These are phyloP conservation scores for Populus simonii DNA, from an alignment of 345 rosid genomes.

Conservation along the genomic window DNA sequence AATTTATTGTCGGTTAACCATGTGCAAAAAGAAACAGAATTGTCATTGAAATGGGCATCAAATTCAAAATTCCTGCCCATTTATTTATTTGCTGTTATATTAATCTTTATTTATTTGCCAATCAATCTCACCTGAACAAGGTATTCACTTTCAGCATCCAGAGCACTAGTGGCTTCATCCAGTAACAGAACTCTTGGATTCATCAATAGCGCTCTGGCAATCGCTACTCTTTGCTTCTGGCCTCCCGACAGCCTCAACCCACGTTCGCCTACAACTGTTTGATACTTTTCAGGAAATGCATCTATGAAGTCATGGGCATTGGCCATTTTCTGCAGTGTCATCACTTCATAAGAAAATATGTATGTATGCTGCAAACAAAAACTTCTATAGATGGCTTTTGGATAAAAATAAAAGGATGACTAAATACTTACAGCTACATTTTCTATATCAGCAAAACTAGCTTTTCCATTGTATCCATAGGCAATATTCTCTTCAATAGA, in stretches of 20 bases:
- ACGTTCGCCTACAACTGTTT: constrained; percentile 83
- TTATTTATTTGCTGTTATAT: too few relatives aligned
- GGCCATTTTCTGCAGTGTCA: constrained; percentile 75
- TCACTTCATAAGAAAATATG: not conserved
- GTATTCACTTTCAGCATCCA: constrained; percentile 92
- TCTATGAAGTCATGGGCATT: constrained; percentile 91
- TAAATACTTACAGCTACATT: constrained; percentile 62
- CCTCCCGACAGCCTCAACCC: constrained; percentile 95
- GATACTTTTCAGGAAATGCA: constrained; percentile 70
- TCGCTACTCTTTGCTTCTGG: constrained; percentile 89
- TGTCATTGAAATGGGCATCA: too few relatives aligned
- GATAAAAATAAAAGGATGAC: not conserved
- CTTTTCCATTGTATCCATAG: constrained; percentile 67
- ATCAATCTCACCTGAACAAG: constrained; percentile 69
- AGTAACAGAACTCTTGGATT: constrained; percentile 77
- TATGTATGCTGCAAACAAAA: not conserved
- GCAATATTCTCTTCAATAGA: constrained; percentile 60
- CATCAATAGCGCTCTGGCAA: constrained; percentile 87
- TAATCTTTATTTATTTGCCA: not conserved
- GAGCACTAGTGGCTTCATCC: constrained; percentile 97
- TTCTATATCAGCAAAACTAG: constrained; percentile 52
- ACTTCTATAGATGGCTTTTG: too few relatives aligned
- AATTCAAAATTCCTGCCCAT: too few relatives aligned
- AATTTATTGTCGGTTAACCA: not conserved
- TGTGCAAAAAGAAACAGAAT: too few relatives aligned